Conservation (phyloP, 2,329 filamentous ascomycete genomes). For the Cadophora sp. region DNA sequence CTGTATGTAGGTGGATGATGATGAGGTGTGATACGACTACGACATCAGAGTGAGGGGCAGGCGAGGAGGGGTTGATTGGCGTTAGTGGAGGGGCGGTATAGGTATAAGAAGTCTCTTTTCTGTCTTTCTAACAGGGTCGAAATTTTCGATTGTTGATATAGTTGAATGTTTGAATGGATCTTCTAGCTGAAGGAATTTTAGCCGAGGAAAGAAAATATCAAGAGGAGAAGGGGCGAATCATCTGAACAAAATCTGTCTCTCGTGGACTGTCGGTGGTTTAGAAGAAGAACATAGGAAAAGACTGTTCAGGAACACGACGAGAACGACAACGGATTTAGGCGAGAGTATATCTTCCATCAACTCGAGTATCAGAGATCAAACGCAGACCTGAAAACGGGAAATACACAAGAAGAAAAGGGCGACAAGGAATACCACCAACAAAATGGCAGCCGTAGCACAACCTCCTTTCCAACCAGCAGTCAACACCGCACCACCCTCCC, state of each 20-base stretch:
- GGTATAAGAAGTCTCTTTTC: not conserved
- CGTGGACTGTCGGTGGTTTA: too few relatives aligned
- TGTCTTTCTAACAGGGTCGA: not conserved
- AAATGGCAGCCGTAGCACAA: constrained; percentile 3
- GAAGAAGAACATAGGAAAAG: too few relatives aligned
- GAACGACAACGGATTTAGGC: too few relatives aligned
- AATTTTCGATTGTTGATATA: not conserved
- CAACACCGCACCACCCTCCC: constrained; percentile 10
- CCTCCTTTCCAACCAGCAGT: constrained; percentile 2
- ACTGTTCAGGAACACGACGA: not conserved
- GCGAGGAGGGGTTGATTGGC: not conserved
- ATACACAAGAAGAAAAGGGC: not conserved
- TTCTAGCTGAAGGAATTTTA: too few relatives aligned
- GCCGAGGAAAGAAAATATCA: not conserved
- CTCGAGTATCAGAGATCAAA: too few relatives aligned
- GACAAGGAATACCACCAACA: not conserved
- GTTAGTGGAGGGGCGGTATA: not conserved
- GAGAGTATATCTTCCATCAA: not conserved
- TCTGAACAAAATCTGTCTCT: too few relatives aligned
- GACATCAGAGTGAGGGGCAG: constrained; percentile 8
- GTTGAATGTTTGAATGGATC: too few relatives aligned
- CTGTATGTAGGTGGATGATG: not conserved
- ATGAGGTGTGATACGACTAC: not conserved
- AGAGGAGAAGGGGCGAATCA: not conserved
- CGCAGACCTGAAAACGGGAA: not conserved